Evolutionary conservation across 2,329 filamentous ascomycete genomes (phyloP).

Genomic region (Huntiella decipiens): DNA sequence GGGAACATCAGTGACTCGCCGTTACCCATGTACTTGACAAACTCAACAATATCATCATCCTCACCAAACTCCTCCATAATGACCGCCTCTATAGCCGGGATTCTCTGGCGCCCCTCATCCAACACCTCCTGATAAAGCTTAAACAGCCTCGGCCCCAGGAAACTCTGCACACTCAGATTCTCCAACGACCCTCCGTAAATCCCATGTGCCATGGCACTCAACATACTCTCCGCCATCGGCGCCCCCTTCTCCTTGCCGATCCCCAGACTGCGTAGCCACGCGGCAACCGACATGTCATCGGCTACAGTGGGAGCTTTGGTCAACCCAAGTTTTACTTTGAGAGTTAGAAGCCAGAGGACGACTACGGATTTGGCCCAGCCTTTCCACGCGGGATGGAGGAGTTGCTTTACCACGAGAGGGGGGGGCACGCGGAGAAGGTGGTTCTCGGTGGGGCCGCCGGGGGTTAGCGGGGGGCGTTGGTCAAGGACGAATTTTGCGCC

Average conservation of each 20-base stretch:
- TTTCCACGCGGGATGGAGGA: conserved; percentile 9
- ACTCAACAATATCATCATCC: conserved; percentile 14
- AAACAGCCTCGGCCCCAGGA: conserved; percentile 27
- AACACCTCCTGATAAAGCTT: conserved; percentile 11
- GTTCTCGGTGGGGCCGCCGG: conserved; percentile 24
- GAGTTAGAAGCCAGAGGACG: conserved; percentile 8
- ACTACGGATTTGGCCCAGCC: conserved; percentile 9
- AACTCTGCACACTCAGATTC: conserved; percentile 52
- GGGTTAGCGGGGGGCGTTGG: neutral
- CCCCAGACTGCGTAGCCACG: conserved; percentile 18
- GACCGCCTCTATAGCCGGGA: conserved; percentile 17
- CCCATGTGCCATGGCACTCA: conserved; percentile 61
- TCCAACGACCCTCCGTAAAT: conserved; percentile 84
- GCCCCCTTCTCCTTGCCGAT: conserved; percentile 9
- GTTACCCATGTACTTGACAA: conserved; percentile 10
- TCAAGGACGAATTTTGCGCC: conserved; percentile 10
- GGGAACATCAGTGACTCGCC: conserved; percentile 10
- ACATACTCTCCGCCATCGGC: conserved; percentile 48
- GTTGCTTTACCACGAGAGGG: conserved; percentile 7
- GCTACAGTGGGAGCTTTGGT: conserved; percentile 16
- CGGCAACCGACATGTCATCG: conserved; percentile 20
- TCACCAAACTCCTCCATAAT: conserved; percentile 18
- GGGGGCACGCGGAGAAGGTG: conserved; percentile 28
- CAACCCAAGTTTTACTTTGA: conserved; percentile 12
- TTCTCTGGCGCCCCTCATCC: conserved; percentile 12